A percentile compares a stretch with the other conserved stretches of the same genome.
Conservation (phyloP, 108 stramenopile species). For the Nannochloropsis gaditana region DNA sequence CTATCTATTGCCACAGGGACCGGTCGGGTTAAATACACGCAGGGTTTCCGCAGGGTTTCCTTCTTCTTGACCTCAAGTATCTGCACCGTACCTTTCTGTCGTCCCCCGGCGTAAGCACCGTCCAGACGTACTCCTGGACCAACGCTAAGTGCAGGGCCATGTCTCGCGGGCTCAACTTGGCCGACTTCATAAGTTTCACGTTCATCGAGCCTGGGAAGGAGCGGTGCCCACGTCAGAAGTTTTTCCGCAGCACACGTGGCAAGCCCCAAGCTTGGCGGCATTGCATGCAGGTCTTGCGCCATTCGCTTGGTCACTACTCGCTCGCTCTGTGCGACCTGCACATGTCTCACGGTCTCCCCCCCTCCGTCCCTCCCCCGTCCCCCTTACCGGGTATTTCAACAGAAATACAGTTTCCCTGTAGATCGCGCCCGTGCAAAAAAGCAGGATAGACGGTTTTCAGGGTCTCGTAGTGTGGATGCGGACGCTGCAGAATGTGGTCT, state of each 20-base stretch:
- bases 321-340: too few species aligned
- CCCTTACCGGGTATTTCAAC: not conserved
- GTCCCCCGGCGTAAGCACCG: not conserved
- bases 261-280: too few species aligned
- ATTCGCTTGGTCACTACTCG: too few species aligned
- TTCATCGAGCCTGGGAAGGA: not conserved
- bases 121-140: conserved; percentile 13
- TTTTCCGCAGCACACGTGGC: too few species aligned
- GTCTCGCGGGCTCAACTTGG: not conserved
- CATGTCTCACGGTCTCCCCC: not conserved
- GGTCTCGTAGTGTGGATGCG: not conserved
- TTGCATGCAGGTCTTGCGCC: too few species aligned
- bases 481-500: conserved; percentile 12
- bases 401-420: not conserved
- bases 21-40: not conserved
- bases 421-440: not conserved
- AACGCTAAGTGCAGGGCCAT: not conserved
- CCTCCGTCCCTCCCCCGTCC: not conserved
- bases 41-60: too few species aligned
- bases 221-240: too few species aligned
- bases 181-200: conserved; percentile 6
- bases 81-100: not conserved
- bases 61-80: too few species aligned
- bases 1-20: not conserved
- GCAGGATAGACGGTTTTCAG: not conserved